Conservation (phyloP, 805 yeast species). For the Crinitomyces ghanaensis region DNA sequence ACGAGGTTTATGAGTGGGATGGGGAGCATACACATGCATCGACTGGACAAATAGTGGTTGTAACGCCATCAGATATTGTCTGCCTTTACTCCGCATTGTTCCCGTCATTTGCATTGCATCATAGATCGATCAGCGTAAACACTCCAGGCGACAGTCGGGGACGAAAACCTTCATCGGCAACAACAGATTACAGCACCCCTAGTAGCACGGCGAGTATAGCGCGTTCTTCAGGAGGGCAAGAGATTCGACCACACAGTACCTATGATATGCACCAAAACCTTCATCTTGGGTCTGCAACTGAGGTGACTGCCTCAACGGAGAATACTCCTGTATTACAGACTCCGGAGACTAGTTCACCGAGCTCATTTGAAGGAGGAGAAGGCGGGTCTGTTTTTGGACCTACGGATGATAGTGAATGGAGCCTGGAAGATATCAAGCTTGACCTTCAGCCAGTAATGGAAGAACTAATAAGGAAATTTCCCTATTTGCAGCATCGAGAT, state of each 20-base stretch:
- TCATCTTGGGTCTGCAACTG: not conserved
- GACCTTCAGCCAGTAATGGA: constrained; percentile 26
- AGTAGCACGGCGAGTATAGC: no score
- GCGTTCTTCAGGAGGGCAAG: no score
- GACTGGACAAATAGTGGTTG: constrained; percentile 14
- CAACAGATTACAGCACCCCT: no score
- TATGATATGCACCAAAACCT: not conserved
- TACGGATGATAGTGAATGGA: constrained; percentile 20
- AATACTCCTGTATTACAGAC: constrained; percentile 1
- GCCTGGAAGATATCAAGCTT: constrained; percentile 22
- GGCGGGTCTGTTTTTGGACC: constrained; percentile 4
- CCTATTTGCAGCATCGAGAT: constrained; percentile 13
- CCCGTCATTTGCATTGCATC: constrained; percentile 14
- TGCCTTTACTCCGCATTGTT: constrained; percentile 19
- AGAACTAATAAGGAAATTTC: constrained; percentile 15
- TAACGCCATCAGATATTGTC: constrained; percentile 23
- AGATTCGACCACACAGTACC: no score
- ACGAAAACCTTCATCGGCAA: no score
- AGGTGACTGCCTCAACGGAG: not conserved
- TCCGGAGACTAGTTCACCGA: not conserved
- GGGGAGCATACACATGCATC: constrained; percentile 3
- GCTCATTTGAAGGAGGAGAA: not conserved
- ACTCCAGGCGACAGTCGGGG: no score
- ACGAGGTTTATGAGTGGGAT: not conserved
- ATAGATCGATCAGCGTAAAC: constrained; percentile 2